phyloP scores from a whole-genome alignment of 1,284 basidiomycete species.

The Cryptococcus sp. region DNA sequence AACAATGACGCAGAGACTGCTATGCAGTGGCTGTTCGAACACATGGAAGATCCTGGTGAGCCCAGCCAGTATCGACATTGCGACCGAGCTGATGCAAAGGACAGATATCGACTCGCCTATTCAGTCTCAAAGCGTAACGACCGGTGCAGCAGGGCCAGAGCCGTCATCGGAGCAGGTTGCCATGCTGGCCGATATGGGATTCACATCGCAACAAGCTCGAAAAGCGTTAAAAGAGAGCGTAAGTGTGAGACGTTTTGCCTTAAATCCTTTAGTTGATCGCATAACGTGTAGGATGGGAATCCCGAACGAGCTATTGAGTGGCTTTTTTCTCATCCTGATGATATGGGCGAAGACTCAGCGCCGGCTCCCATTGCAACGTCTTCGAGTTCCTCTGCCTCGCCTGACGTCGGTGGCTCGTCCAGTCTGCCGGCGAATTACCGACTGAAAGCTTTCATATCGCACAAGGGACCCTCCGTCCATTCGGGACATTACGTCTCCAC shows the following conservation, averaged over 20 bases:
- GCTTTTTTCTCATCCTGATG: conserved; percentile 94
- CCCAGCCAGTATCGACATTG: conserved; percentile 1
- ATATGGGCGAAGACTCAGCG: conserved; percentile 63
- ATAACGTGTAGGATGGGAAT: conserved; percentile 62
- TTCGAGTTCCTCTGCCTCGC: conserved; percentile 20
- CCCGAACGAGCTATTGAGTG: conserved; percentile 89
- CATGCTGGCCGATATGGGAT: conserved; percentile 90
- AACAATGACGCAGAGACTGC: conserved; percentile 76
- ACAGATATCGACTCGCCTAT: conserved; percentile 85
- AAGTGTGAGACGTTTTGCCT: conserved; percentile 32
- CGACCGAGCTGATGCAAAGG: conserved; percentile 1
- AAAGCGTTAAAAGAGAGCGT: conserved; percentile 90
- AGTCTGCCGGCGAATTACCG: conserved; percentile 73
- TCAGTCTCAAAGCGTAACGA: conserved; percentile 39
- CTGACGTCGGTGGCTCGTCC: conserved; percentile 57
- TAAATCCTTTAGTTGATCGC: not conserved
- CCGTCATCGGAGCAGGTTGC: conserved; percentile 68
- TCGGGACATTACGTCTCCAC: conserved; percentile 77
- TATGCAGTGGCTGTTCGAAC: conserved; percentile 93
- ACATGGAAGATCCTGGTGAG: conserved; percentile 90
- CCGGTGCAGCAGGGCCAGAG: conserved; percentile 54
- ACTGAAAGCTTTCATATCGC: conserved; percentile 91
- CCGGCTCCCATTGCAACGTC: conserved; percentile 16
- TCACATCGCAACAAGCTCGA: conserved; percentile 75
- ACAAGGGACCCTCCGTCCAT: conserved; percentile 93